Base-by-base conservation (phyloP, 2,329 filamentous ascomycete species). In the Xenoacremonium recifei region DNA sequence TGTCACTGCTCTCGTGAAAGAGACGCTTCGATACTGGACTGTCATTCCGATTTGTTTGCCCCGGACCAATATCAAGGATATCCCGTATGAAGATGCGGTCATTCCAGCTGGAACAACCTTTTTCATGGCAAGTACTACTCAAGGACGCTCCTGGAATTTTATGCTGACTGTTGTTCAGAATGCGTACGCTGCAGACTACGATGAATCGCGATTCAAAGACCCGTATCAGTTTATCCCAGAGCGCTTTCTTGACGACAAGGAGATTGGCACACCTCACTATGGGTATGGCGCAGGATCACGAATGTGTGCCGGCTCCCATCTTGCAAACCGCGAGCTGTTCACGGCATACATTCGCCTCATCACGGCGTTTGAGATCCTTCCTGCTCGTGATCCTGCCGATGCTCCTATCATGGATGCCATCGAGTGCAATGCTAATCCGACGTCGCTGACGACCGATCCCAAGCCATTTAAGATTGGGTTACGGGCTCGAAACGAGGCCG, bases 31-130 rank as follows among this genome's bases (percentile, higher is more conserved):
- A 19, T 92, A 80, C 71, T 92, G 83, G 77, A 85, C 82, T 3
- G 87, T 92, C 21, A 87, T 91, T 49, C 85, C 87, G 2, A 84
- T 93, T 53, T 89, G 82, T 54, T 73, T 93, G 1, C 88, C 88
- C 0, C 73, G 88, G 4, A 80, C 80, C 13, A 85, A 75, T 47
- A 85, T 87, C 59, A 86, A 84, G 51, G 82, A 87, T 47, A 87
- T 92, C 42, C 70, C 76, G 4, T 91, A 83, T 66, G 72, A 86
- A 18, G 79, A 79, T 13, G 71, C 80, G 1, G 67, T 75, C 2
- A 87, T 93, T 27, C 88, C 88, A 0, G 76, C 85, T 0, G 85
- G 85, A 2, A 90, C 85, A 1, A 88, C 84, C 2, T 89, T 92
- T 53, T 89, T 90, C 65, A 85, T 92, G 85, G 76, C 77, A 58